Conservation (phyloP, 1,139 yeast species). For the Sugiyamaella paludigena region DNA sequence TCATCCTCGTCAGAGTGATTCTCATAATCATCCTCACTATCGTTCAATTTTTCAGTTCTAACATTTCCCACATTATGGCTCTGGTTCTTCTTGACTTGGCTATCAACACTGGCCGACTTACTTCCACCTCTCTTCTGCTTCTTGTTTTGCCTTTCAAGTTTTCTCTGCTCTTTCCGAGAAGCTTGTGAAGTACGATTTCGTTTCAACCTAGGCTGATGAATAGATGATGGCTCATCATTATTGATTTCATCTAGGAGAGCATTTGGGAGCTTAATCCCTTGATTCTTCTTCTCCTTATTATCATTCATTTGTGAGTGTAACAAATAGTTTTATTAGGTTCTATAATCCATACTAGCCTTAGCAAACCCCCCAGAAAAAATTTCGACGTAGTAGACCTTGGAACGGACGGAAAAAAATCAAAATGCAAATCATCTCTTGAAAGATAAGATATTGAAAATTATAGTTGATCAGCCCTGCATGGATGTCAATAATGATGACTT, state of each 20-base stretch:
- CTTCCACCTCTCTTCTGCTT: conserved; percentile 31
- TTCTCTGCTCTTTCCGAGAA: conserved; percentile 57
- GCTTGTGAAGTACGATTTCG: conserved; percentile 34
- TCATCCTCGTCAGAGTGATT: conserved; percentile 28
- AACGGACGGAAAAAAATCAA: too few relatives aligned
- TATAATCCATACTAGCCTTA: too few relatives aligned
- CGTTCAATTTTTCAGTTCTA: conserved; percentile 1
- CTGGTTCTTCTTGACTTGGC: not conserved
- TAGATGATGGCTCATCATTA: conserved; percentile 44
- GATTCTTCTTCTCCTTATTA: conserved; percentile 13
- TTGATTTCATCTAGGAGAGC: conserved; percentile 62
- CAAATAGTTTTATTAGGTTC: too few relatives aligned
- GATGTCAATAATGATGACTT: too few relatives aligned
- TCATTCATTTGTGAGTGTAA: not conserved
- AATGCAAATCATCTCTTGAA: too few relatives aligned
- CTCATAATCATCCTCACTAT: conserved; percentile 30
- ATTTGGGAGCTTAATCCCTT: conserved; percentile 58
- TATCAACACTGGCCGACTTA: conserved; percentile 7
- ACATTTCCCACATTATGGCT: not conserved
- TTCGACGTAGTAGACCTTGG: too few relatives aligned
- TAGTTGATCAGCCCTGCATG: too few relatives aligned
- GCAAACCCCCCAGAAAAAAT: too few relatives aligned
- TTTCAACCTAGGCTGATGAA: conserved; percentile 25
- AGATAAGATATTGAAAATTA: too few relatives aligned
- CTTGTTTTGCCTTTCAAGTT: conserved; percentile 52